phyloP scores from a whole-genome alignment of 2,329 filamentous ascomycete genomes.

The Chaetomiaceae sp. region DNA sequence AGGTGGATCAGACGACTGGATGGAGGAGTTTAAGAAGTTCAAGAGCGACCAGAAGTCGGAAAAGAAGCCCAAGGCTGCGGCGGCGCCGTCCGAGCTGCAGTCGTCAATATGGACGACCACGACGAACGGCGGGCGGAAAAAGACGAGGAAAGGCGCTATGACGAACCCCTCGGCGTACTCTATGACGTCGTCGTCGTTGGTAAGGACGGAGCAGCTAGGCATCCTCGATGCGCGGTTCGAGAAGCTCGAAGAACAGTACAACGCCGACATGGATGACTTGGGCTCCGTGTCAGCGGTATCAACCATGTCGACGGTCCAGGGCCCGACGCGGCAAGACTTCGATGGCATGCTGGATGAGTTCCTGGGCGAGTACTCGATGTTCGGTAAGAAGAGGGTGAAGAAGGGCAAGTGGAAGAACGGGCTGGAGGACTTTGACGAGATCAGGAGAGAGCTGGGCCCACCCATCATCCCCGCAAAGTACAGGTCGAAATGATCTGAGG shows the following conservation, averaged over 20 bases:
- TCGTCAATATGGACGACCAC: conserved; percentile 71
- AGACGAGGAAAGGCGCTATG: conserved; percentile 93
- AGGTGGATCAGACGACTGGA: conserved; percentile 72
- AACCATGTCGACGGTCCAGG: conserved; percentile 65
- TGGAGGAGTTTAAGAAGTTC: conserved; percentile 90
- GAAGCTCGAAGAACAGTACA: conserved; percentile 75
- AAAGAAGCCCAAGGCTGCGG: conserved; percentile 38
- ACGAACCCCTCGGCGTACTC: conserved; percentile 87
- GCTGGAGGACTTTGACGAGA: conserved; percentile 85
- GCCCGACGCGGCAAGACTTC: conserved; percentile 72
- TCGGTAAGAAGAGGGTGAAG: conserved; percentile 70
- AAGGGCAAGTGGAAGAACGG: conserved; percentile 78
- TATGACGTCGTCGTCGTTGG: conserved; percentile 96
- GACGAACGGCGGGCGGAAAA: conserved; percentile 72
- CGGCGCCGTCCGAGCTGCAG: conserved; percentile 59
- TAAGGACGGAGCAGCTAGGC: conserved; percentile 80
- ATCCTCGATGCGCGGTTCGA: conserved; percentile 90
- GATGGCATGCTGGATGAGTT: conserved; percentile 92
- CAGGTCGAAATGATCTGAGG: not conserved
- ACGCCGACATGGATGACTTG: conserved; percentile 44
- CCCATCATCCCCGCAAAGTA: conserved; percentile 51
- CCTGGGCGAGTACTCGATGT: conserved; percentile 66
- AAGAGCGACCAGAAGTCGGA: conserved; percentile 68
- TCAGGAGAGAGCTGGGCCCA: conserved; percentile 73
- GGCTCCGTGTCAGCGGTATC: conserved; percentile 60